Base-by-base conservation (phyloP, 768 basidiomycete species). In the Termitomyces sp. region DNA sequence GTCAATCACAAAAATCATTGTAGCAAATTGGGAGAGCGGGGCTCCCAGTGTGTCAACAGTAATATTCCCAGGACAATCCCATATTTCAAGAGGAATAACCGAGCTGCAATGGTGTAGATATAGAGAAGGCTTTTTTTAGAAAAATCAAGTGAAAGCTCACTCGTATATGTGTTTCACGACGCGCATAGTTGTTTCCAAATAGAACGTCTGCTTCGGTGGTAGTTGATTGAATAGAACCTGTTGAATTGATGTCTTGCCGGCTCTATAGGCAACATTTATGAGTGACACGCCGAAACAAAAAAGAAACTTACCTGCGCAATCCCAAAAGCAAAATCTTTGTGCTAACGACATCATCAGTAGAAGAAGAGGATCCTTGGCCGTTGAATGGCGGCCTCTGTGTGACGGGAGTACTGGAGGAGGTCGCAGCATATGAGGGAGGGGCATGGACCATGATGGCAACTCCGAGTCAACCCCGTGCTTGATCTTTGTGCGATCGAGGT, bases 1-100 rank as follows among this genome's bases (percentile, higher is more conserved):
- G 65, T 98, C 96, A 61, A 98, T 89, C 27, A 98, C 93, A 62
- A 94, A 98, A 53, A 98, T 84, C 64, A 98, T 80, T 2, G 88
- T 86, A 2, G 91, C 80, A 64, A 97, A 93, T 30, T 89, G 81
- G 43, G 85, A 82, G 37, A 97, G 79, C 8, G 89, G 82, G 8
- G 82, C 78, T 21, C 83, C 86, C 11, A 96, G 79, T n/a, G 85
- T 81, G 23, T 93, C 88, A 12, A 88, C 81, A 4, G 91, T 85
- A 54, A 86, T 82, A 58, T 88, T 92, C 25, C 90, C 91, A 0
- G 95, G 96, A 63, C 93, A 92, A 66, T 97, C 94, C 93, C 93
- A 97, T 67, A 98, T 84, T 68, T 97, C 91, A 37, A 98, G 81
- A 1, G 94, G 92, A 59, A 97, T 86, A 60, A 96, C 85, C 41